phyloP scores from a whole-genome alignment of 495 filamentous ascomycete genomes.

The Penicillium taxi region DNA sequence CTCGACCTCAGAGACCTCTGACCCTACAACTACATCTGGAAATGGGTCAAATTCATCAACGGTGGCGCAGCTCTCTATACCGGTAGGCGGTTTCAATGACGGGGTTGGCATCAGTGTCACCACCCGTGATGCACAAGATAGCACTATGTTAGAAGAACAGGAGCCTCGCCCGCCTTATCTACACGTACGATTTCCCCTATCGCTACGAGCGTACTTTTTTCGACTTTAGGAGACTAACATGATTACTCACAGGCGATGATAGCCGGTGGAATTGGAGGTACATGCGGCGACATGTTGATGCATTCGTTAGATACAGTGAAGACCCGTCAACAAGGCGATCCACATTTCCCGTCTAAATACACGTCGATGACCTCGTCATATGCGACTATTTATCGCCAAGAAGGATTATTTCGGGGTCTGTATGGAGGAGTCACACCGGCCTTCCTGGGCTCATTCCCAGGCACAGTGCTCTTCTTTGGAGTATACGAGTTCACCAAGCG shows the following conservation, averaged over 20 bases:
- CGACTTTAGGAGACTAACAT: constrained; percentile 5
- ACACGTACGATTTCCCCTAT: constrained; percentile 45
- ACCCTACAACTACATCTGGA: constrained; percentile 10
- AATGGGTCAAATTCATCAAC: constrained; percentile 12
- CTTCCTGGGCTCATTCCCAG: constrained; percentile 84
- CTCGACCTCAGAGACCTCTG: constrained; percentile 28
- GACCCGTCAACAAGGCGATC: constrained; percentile 96
- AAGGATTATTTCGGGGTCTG: constrained; percentile 79
- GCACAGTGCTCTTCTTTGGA: constrained; percentile 92
- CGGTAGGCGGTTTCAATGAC: constrained; percentile 2
- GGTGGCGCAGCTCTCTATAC: neutral
- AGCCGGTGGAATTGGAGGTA: constrained; percentile 84
- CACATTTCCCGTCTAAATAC: constrained; percentile 83
- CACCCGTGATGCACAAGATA: constrained; percentile 12
- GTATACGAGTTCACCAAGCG: constrained; percentile 94
- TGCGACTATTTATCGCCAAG: constrained; percentile 83
- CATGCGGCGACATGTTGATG: constrained; percentile 95
- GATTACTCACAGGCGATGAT: constrained; percentile 67
- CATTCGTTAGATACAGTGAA: constrained; percentile 98
- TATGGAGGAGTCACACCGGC: constrained; percentile 90
- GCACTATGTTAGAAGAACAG: constrained; percentile 25
- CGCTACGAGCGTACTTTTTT: too few relatives aligned
- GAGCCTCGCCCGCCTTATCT: constrained; percentile 54
- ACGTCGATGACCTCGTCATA: constrained; percentile 83
- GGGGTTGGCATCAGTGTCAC: constrained; percentile 1